phyloP scores from a whole-genome alignment of 805 yeast species.

The Kazachstania psychrophila region DNA sequence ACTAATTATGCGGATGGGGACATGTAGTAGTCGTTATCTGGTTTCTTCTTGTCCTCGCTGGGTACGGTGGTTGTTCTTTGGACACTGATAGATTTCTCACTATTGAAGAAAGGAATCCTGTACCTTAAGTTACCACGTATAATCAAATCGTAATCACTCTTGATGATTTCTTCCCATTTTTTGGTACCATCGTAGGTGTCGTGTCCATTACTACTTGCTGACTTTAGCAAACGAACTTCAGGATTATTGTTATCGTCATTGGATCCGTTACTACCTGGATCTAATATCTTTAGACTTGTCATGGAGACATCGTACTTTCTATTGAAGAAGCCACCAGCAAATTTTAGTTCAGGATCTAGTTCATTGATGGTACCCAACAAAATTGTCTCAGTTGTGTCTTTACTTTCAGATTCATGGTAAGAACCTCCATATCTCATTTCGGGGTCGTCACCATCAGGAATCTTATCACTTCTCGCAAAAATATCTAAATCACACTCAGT shows the following conservation, averaged over 20 bases:
- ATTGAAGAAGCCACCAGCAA: slow-evolving; percentile 70
- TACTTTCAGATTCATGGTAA: slow-evolving; percentile 11
- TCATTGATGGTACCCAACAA: slow-evolving; percentile 58
- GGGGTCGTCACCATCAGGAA: not conserved
- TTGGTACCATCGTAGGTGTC: slow-evolving; percentile 29
- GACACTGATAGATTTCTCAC: slow-evolving; percentile 49
- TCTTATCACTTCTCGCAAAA: slow-evolving; percentile 54
- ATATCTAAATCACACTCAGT: slow-evolving; percentile 67
- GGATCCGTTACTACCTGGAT: slow-evolving; percentile 49
- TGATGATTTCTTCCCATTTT: slow-evolving; percentile 67
- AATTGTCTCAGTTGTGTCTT: slow-evolving; percentile 43
- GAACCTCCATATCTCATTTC: not conserved
- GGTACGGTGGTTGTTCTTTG: slow-evolving; percentile 44
- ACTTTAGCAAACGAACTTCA: slow-evolving; percentile 7
- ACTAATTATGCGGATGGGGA: no score
- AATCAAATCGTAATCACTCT: slow-evolving; percentile 77
- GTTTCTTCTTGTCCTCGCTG: not conserved
- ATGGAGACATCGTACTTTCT: slow-evolving; percentile 48
- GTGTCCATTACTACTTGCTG: slow-evolving; percentile 23
- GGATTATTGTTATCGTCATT: slow-evolving; percentile 18
- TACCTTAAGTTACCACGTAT: slow-evolving; percentile 76
- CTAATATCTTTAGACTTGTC: slow-evolving; percentile 60
- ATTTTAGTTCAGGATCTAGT: slow-evolving; percentile 64
- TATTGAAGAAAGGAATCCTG: slow-evolving; percentile 53
- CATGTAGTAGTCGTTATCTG: no score